Evolutionary conservation across 192 early-diverging fungal genomes (phyloP), one percentile per base, ranked within the genome.

Genomic region (Geranomyces variabilis): DNA sequence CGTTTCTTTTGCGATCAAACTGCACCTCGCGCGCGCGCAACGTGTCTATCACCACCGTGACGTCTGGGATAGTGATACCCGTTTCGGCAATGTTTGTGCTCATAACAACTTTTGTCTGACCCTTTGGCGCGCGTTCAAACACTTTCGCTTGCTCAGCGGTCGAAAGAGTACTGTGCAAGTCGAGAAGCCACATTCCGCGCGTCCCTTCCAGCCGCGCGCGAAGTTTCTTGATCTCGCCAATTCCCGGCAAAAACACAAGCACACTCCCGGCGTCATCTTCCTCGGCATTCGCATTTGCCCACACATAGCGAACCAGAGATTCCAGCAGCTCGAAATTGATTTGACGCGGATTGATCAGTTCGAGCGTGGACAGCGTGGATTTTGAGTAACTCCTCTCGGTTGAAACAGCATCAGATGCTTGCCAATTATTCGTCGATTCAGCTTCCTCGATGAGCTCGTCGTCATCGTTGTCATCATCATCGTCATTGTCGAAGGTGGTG

Each of bases 81-180:
- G 92, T 93, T 75, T 93, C 92, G 12, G 92, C 92, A 63, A 93
- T 88, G 53, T 93, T 93, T 26, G 92, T 93, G 6, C 88, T 79
- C 17, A 93, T 68, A 12, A 93, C 89, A 56, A 93, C 82, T 72
- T 93, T 93, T 22, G 83, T 79, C 12, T 82, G 84, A 81, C 13
- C 88, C 84, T 57, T 92, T 89, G 24, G 91, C 77, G 43, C 7
- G n/a, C 4, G 2, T 46, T 64, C 33, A 46, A 64, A 64, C 41
- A 64, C 76, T 51, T 71, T 80, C 3, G 77, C 80, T 75, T 93
- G 92, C n/a, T 92, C 88, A 19, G 81, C 77, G 1, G 83, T 81
- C 0, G 83, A 81, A 21, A 93, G 58, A 6, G 73, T 77, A n/a
- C 87, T 83, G 66, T 93, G 92, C 46, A 93, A 74, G 73, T 30